Conservation (phyloP, 345 rosid genomes). For the Excoecaria cochinchinensis region DNA sequence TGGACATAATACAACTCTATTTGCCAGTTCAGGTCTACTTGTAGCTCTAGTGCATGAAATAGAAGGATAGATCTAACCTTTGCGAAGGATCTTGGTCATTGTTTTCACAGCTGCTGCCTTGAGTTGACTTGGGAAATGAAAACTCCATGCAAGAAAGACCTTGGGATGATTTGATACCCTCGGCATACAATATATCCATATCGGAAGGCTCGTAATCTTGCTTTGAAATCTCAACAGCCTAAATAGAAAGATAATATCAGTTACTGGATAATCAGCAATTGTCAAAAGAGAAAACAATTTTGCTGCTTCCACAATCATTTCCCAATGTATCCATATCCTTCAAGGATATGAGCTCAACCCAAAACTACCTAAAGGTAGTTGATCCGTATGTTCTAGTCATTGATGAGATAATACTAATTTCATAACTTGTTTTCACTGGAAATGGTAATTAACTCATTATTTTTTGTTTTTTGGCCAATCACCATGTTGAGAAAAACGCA, state of each 20-base stretch:
- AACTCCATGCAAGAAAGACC: slow-evolving; percentile 74
- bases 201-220: slow-evolving; percentile 73
- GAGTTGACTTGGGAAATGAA: slow-evolving; percentile 48
- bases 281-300: background rate
- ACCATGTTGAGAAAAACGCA: background rate
- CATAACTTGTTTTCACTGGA: background rate
- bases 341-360: background rate
- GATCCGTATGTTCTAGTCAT: background rate
- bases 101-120: slow-evolving; percentile 30
- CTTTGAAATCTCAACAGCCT: slow-evolving; percentile 81
- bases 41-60: background rate
- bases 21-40: background rate
- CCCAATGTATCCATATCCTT: background rate
- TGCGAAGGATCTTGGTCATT: slow-evolving; percentile 35
- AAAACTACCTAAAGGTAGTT: background rate
- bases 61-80: slow-evolving; percentile 44
- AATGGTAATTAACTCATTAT: no score
- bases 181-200: slow-evolving; percentile 76
- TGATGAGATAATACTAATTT: background rate
- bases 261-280: background rate
- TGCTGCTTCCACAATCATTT: slow-evolving; percentile 4
- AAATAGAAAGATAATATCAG: slow-evolving; percentile 21
- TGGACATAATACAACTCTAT: background rate
- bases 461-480: background rate
- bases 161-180: slow-evolving; percentile 64